Evolutionary conservation across 2,329 filamentous ascomycete genomes (phyloP), one percentile per base, ranked within the genome.

Genomic region (Colletotrichum aenigma): DNA sequence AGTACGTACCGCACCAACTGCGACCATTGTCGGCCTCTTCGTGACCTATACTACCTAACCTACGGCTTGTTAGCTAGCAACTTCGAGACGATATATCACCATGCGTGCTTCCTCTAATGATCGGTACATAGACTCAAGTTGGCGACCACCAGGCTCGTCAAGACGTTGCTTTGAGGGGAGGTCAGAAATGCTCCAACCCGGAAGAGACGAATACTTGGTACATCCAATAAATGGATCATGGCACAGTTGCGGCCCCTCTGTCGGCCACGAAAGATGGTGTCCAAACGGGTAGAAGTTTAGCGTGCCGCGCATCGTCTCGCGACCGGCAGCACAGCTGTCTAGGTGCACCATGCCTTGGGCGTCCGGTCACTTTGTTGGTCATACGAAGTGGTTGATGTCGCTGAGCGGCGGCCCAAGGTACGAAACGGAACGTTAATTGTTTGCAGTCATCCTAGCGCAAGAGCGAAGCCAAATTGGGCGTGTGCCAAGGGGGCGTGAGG

Each of bases 361-460:
- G 30, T 34, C 43, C 64, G 32, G 58, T 34, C 64, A 70, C 56
- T 52, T 48, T 55, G 56, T 28, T 30, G 21, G 52, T 34, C n/a
- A 55, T 55, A 24, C 28, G 43, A 52, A 21, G 43, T 60, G 30
- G 38, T 52, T 55, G 30, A 30, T 56, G 62, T 28, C 64, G 62
- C 16, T 30, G 18, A 73, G 28, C 43, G 38, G 58, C 74, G 38
- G 56, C 58, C 52, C 58, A 69, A 76, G 68, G 73, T 69, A 75
- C 73, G 76, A 73, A 76, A 76, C 76, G 69, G 69, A 76, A 75
- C 75, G 74, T 75, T 75, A 68, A 68, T 77, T 76, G 76, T 76
- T 77, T 76, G 76, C 76, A 73, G 65, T 36, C 64, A 65, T 75
- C 74, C 74, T 64, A 43, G 62, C 34, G 48, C 8, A 21, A 32